phyloP scores from a whole-genome alignment of 2,329 filamentous ascomycete genomes.

The Ophiostoma sp. region DNA sequence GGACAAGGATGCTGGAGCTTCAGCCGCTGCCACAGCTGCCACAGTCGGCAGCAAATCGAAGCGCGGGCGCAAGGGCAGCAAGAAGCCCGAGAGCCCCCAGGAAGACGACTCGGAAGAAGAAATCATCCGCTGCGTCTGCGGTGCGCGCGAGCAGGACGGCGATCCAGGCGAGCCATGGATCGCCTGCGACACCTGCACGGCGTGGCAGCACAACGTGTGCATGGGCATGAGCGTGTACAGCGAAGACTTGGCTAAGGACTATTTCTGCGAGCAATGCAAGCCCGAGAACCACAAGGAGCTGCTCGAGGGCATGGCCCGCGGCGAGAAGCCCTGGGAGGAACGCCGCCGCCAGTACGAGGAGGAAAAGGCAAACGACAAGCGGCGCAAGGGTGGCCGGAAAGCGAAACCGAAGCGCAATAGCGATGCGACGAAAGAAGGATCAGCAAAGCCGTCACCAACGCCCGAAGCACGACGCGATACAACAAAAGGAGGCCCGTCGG shows the following conservation, averaged over 20 bases:
- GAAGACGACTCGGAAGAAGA: slow-evolving; percentile 61
- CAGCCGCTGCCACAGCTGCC: not conserved
- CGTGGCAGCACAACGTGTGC: slow-evolving; percentile 97
- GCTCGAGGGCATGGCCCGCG: slow-evolving; percentile 72
- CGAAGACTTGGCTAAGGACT: slow-evolving; percentile 76
- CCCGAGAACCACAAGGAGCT: slow-evolving; percentile 82
- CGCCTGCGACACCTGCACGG: slow-evolving; percentile 86
- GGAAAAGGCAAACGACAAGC: slow-evolving; percentile 58
- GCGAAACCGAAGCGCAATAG: slow-evolving; percentile 64
- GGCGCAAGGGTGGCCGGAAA: slow-evolving; percentile 61
- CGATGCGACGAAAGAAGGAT: slow-evolving; percentile 57
- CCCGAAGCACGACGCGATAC: slow-evolving; percentile 43
- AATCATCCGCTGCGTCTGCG: slow-evolving; percentile 90
- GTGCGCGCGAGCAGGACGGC: slow-evolving; percentile 80
- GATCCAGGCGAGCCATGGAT: slow-evolving; percentile 92
- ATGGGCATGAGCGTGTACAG: slow-evolving; percentile 80
- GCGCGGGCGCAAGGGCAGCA: slow-evolving; percentile 49
- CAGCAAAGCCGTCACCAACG: slow-evolving; percentile 40
- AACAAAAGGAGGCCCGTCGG: not conserved
- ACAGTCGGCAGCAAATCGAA: slow-evolving; percentile 50
- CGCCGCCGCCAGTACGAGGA: slow-evolving; percentile 63
- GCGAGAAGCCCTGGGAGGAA: slow-evolving; percentile 84
- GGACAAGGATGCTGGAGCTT: slow-evolving; percentile 29
- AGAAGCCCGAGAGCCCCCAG: slow-evolving; percentile 62
- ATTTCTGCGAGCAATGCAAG: slow-evolving; percentile 88